Evolutionary conservation across 2,329 filamentous ascomycete species (phyloP).

Genomic region (Diaporthe velutina): DNA sequence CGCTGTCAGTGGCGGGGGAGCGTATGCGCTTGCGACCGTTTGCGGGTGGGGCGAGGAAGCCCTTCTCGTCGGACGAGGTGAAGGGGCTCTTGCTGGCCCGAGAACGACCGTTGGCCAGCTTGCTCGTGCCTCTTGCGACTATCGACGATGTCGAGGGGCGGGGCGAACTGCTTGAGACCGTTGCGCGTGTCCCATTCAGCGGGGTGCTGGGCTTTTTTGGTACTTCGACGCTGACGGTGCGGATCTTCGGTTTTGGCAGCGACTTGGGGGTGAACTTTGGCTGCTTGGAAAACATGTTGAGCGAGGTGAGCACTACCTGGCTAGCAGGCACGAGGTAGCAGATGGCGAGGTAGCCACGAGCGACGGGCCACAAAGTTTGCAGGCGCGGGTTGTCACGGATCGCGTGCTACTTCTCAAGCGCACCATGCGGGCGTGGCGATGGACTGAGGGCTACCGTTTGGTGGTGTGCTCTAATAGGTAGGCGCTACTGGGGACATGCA

Average conservation of each 20-base stretch:
- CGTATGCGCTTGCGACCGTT: conserved; percentile 37
- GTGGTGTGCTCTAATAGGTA: not conserved
- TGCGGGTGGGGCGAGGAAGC: conserved; percentile 35
- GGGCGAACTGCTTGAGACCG: conserved; percentile 26
- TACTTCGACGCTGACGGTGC: conserved; percentile 36
- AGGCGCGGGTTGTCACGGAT: conserved; percentile 22
- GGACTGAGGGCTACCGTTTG: not conserved
- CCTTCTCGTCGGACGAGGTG: conserved; percentile 36
- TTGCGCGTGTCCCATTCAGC: conserved; percentile 21
- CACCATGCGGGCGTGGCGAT: conserved; percentile 20
- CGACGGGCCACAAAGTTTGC: not conserved
- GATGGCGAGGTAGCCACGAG: not conserved
- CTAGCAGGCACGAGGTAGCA: not conserved
- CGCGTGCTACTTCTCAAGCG: conserved; percentile 19
- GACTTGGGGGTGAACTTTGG: conserved; percentile 35
- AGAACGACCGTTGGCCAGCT: conserved; percentile 12
- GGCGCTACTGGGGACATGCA: not conserved
- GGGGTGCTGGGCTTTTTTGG: conserved; percentile 35
- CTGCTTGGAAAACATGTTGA: conserved; percentile 38
- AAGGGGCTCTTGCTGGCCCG: conserved; percentile 38
- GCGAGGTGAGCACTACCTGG: not conserved
- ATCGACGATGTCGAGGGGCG: conserved; percentile 21
- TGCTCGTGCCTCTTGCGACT: conserved; percentile 28
- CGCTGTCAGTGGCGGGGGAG: conserved; percentile 60
- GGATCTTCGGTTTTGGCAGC: conserved; percentile 36